Evolutionary conservation across 805 yeast species (phyloP).

Genomic region (Wickerhamiella azyma): DNA sequence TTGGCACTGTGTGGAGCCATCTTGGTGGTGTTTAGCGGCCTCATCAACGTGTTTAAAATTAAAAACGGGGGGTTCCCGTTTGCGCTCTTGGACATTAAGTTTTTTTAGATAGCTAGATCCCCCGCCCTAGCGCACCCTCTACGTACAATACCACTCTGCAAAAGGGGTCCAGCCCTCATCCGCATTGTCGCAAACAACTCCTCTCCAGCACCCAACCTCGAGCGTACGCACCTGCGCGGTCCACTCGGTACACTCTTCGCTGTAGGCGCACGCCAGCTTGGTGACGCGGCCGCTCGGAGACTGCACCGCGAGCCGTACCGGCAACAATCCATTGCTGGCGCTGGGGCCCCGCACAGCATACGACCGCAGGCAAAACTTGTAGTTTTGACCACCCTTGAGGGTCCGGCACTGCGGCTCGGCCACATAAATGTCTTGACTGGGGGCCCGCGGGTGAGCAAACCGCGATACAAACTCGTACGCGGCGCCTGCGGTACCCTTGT

Average conservation of each 20-base stretch:
- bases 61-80: slow-evolving; percentile 74
- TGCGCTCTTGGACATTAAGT: slow-evolving; percentile 31
- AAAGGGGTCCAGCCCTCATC: slow-evolving; percentile 75
- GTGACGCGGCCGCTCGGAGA: slow-evolving; percentile 74
- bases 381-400: slow-evolving; percentile 42
- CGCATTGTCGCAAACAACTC: slow-evolving; percentile 63
- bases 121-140: background rate
- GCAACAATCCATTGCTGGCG: slow-evolving; percentile 29
- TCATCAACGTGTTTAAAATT: slow-evolving; percentile 50
- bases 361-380: slow-evolving; percentile 50
- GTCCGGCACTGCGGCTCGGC: slow-evolving; percentile 69
- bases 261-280: slow-evolving; percentile 31
- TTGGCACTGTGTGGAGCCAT: slow-evolving; percentile 32
- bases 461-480: slow-evolving; percentile 56
- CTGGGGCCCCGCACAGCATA: slow-evolving; percentile 43
- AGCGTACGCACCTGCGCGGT: slow-evolving; percentile 44
- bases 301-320: slow-evolving; percentile 53
- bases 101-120: background rate
- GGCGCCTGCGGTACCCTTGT: slow-evolving; percentile 44
- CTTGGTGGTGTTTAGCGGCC: slow-evolving; percentile 46
- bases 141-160: slow-evolving; percentile 58
- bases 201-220: slow-evolving; percentile 75
- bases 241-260: slow-evolving; percentile 28
- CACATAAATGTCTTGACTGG: slow-evolving; percentile 63
- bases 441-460: slow-evolving; percentile 57